Conservation (phyloP, 1,139 yeast genomes). For the Suhomyces choctaworum region DNA sequence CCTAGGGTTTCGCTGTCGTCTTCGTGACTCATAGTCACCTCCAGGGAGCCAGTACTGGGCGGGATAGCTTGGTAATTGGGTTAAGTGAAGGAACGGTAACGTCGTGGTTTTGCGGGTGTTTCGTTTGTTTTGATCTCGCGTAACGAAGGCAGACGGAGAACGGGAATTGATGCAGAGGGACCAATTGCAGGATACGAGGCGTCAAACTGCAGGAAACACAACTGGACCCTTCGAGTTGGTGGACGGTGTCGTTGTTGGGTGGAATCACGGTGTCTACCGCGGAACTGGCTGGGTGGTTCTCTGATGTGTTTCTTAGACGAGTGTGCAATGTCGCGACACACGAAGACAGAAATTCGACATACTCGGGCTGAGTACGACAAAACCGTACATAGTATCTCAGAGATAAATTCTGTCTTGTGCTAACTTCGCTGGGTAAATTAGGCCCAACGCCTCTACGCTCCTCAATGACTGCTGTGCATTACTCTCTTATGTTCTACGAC, state of each 20-base stretch:
- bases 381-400: no score
- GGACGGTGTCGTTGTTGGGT: no score
- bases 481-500: constrained; percentile 9
- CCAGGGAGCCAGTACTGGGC: neutral
- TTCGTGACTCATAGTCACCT: constrained; percentile 3
- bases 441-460: neutral
- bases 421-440: no score
- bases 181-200: neutral
- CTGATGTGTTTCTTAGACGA: no score
- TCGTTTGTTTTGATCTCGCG: constrained; percentile 8
- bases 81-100: neutral
- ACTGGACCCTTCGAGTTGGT: no score
- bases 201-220: neutral
- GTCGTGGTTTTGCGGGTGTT: constrained; percentile 1
- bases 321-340: no score
- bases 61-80: no score
- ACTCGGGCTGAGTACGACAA: no score
- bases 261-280: no score
- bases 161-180: neutral
- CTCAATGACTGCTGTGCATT: neutral
- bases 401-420: no score
- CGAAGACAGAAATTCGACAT: no score
- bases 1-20: constrained; percentile 9
- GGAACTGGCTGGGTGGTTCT: no score
- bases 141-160: neutral